Conservation (phyloP, 2,329 filamentous ascomycete species). For the Polychaeton citri region DNA sequence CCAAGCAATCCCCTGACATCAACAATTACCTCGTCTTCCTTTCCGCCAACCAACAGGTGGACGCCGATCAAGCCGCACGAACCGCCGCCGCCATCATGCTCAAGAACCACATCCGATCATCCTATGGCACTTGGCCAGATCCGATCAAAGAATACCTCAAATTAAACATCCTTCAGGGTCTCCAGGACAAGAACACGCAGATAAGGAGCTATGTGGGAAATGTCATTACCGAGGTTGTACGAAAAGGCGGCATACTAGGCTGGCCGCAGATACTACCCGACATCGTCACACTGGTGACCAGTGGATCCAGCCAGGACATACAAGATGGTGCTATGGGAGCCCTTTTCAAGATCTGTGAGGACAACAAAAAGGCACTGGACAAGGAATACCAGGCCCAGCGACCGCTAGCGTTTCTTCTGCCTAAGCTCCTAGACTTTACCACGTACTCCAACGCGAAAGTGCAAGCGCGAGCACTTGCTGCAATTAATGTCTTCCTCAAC, state of each 20-base stretch:
- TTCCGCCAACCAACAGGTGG: slow-evolving; percentile 54
- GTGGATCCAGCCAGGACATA: slow-evolving; percentile 26
- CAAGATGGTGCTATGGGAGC: slow-evolving; percentile 33
- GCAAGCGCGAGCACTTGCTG: slow-evolving; percentile 62
- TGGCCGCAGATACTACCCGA: slow-evolving; percentile 88
- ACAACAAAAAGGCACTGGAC: slow-evolving; percentile 77
- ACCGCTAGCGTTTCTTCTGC: slow-evolving; percentile 76
- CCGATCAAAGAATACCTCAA: slow-evolving; percentile 64
- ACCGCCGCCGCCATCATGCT: slow-evolving; percentile 86
- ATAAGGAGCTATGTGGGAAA: slow-evolving; percentile 84
- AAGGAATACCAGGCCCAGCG: slow-evolving; percentile 78
- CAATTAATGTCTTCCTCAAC: slow-evolving; percentile 85
- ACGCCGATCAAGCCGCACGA: slow-evolving; percentile 54
- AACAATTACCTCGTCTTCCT: slow-evolving; percentile 95
- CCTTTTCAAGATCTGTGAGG: slow-evolving; percentile 78
- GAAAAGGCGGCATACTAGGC: slow-evolving; percentile 67
- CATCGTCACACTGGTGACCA: slow-evolving; percentile 58
- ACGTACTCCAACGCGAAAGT: slow-evolving; percentile 64
- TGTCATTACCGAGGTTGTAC: slow-evolving; percentile 85
- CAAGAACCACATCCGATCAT: slow-evolving; percentile 76
- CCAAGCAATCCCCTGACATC: slow-evolving; percentile 78
- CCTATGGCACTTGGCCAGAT: slow-evolving; percentile 64
- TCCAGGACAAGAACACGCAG: slow-evolving; percentile 69
- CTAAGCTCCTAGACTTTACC: slow-evolving; percentile 80
- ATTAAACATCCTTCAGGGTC: slow-evolving; percentile 59